These are phyloP conservation scores for Musa balbisiana DNA, from an alignment of 202 grass and related monocot genomes.

Conservation along the genomic window DNA sequence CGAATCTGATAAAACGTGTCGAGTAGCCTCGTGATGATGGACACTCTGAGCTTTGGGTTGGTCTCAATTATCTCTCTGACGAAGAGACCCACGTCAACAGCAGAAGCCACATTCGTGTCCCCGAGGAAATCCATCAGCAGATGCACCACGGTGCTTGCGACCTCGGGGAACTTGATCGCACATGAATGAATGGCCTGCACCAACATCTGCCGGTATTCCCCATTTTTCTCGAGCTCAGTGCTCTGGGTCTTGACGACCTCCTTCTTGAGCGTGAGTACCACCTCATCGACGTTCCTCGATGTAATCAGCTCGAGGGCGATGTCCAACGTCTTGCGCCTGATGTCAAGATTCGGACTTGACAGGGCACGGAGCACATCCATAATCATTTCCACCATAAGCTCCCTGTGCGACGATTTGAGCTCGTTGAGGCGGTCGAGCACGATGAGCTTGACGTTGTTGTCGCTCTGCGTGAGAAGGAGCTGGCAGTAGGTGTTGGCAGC, in stretches of 20 bases:
- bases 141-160: constrained; percentile 21
- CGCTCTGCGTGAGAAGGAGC: constrained; percentile 60
- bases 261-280: constrained; percentile 29
- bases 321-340: constrained; percentile 6
- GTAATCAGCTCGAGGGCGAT: constrained; percentile 2
- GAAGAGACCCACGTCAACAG: constrained; percentile 31
- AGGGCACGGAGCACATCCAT: constrained; percentile 66
- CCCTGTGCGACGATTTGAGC: constrained; percentile 42
- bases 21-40: constrained; percentile 66
- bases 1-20: constrained; percentile 71
- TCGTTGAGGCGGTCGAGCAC: constrained; percentile 69
- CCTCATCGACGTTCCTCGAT: constrained; percentile 5
- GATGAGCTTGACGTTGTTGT: constrained; percentile 79
- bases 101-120: constrained; percentile 22
- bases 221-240: constrained; percentile 21
- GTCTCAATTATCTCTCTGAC: constrained; percentile 78
- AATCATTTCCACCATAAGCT: constrained; percentile 53
- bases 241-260: constrained; percentile 27
- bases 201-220: constrained; percentile 20
- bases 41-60: constrained; percentile 64
- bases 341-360: constrained; percentile 14
- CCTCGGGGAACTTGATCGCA: constrained; percentile 23
- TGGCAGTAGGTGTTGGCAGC: constrained; percentile 61
- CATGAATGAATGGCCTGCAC: constrained; percentile 27
- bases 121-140: constrained; percentile 27